Base-by-base conservation (phyloP, 2,329 filamentous ascomycete genomes). In the Venturia oleaginea region DNA sequence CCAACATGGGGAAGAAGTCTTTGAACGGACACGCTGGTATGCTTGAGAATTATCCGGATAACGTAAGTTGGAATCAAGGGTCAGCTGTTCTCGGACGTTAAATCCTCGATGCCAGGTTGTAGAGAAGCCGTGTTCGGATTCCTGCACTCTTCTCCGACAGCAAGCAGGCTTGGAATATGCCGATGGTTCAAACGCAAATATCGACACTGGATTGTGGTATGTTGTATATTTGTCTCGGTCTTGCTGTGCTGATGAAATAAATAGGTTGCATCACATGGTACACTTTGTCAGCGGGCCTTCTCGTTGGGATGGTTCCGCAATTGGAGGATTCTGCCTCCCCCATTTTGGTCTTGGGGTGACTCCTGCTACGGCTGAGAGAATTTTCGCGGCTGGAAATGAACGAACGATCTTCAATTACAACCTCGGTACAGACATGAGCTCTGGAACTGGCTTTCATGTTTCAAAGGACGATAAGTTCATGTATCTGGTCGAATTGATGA, bases 401-500 rank as follows among this genome's bases (percentile, higher is more conserved):
- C 62, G 64, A 15, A 51, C 61, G 17, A 13, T 22, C 32, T 37
- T 64, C 27, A 30, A 10, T 27, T 43, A 48, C 17, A 64, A 64
- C 22, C 51, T 17, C 22, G 42, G 55, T 15, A 37, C 32, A n/a
- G 54, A 51, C 8, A 30, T 54, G 38, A 48, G n/a, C 22, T 42
- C 38, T 34, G 55, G 46, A 24, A 42, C 24, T 27, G 61, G 64
- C 13, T 61, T 46, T 22, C 43, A 64, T 40, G 13, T 65, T 37
- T 5, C 22, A 7, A 24, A 38, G 24, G 11, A 54, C 40, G 64
- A 65, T 37, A 55, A 63, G 34, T 65, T 65, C 60, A 34, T 27
- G 38, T 55, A 46, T 11, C 2, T 65, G 30, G 64, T 65, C 30
- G 64, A 65, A 22, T 48, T 65, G 27, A 65, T 65, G 59, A 65